phyloP scores from a whole-genome alignment of 2,329 filamentous ascomycete species.

The Thyridium curvatum region DNA sequence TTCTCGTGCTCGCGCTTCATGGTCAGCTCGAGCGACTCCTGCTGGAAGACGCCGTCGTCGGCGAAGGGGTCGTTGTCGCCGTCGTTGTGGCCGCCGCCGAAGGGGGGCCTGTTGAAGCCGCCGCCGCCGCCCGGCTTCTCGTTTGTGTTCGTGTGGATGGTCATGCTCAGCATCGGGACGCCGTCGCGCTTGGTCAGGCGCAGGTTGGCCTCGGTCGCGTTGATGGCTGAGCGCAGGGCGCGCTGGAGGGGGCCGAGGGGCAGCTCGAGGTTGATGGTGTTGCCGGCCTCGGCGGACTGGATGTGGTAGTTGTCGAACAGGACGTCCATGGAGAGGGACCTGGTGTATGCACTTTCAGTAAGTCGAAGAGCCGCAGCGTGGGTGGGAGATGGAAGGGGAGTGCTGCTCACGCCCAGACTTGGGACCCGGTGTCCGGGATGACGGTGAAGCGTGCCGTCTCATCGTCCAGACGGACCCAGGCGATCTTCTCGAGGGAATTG shows the following conservation, averaged over 20 bases:
- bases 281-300: slow-evolving; percentile 73
- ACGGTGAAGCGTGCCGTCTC: slow-evolving; percentile 89
- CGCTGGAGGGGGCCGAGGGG: slow-evolving; percentile 82
- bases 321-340: slow-evolving; percentile 63
- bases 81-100: slow-evolving; percentile 24
- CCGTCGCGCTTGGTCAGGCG: slow-evolving; percentile 91
- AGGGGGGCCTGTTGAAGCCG: slow-evolving; percentile 28
- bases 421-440: slow-evolving; percentile 87
- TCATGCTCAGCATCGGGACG: slow-evolving; percentile 80
- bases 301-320: slow-evolving; percentile 84
- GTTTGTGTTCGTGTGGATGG: slow-evolving; percentile 72
- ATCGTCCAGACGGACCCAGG: slow-evolving; percentile 85
- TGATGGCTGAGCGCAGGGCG: slow-evolving; percentile 82
- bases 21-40: slow-evolving; percentile 45
- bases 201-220: slow-evolving; percentile 74
- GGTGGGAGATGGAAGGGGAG: slow-evolving; percentile 16
- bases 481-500: slow-evolving; percentile 69
- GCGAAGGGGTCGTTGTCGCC: slow-evolving; percentile 32
- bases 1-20: slow-evolving; percentile 74
- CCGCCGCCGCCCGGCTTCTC: slow-evolving; percentile 23
- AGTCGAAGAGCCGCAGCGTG: too few species aligned
- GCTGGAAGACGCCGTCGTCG: slow-evolving; percentile 37
- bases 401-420: slow-evolving; percentile 84
- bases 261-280: slow-evolving; percentile 94
- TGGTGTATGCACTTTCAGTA: too few species aligned